Percentiles rank a stretch among this genome's conserved stretches.
These are phyloP conservation scores for Trichoderma asperellum DNA, from an alignment of 2,329 filamentous ascomycete genomes.

Conservation along the genomic window DNA sequence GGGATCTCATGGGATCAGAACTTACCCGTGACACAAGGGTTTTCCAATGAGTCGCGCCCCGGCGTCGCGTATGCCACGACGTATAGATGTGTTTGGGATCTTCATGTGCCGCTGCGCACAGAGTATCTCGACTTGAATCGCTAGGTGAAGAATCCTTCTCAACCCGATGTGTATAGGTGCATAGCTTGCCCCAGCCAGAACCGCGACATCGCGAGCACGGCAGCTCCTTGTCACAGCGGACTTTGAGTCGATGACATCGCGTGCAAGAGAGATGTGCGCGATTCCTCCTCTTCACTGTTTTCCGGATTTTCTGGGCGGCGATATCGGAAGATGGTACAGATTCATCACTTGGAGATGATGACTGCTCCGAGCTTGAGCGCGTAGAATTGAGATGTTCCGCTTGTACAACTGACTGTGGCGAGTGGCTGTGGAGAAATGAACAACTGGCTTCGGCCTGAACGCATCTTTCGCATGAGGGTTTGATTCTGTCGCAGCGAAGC, in stretches of 20 bases:
- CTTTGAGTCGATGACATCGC: constrained; percentile 18
- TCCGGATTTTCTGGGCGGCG: not conserved
- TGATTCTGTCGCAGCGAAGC: constrained; percentile 15
- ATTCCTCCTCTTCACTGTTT: constrained; percentile 1
- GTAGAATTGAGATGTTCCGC: not conserved
- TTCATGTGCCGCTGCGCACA: not conserved
- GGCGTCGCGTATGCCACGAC: constrained; percentile 2
- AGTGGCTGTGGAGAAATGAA: not conserved
- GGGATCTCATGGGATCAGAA: not conserved
- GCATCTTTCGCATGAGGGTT: constrained; percentile 5
- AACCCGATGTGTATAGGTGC: constrained; percentile 12
- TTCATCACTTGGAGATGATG: constrained; percentile 4
- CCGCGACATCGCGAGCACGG: constrained; percentile 13
- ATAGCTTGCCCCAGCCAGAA: not conserved
- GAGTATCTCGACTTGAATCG: not conserved
- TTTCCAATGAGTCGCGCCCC: constrained; percentile 16
- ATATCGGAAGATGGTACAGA: not conserved
- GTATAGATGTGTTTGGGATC: not conserved
- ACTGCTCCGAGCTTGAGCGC: not conserved
- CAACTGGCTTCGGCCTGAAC: not conserved
- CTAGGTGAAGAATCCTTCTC: not conserved
- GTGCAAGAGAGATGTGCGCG: constrained; percentile 20
- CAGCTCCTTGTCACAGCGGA: constrained; percentile 6
- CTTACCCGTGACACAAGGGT: constrained; percentile 5
- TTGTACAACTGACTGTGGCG: not conserved